Evolutionary conservation across 495 filamentous ascomycete species (phyloP), one percentile per base, ranked within the genome.

Genomic region (Neurospora sp.): DNA sequence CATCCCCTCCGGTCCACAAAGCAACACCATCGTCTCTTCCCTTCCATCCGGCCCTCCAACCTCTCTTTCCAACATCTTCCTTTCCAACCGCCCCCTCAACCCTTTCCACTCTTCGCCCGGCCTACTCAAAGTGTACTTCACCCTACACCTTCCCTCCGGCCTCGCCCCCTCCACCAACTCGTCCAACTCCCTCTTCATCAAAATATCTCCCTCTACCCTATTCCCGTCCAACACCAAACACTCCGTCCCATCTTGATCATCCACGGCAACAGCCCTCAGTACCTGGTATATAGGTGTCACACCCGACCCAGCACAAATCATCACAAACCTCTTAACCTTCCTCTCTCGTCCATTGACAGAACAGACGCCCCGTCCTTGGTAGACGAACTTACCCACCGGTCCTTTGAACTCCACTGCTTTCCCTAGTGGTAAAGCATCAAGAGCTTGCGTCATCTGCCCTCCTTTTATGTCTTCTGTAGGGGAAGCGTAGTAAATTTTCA

Each of bases 231-330:
- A 83, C 0, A 98, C 87, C 11, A 92, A 78, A 77, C 94, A 96
- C 28, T 71, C 72, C 2, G 86, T 84, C 70, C 73, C 62, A 39
- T 84, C 85, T 39, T 74, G 76, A 4, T 73, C 72, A 75, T 92
- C 86, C 37, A 71, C 42, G 34, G 83, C 88, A 2, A 96, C 88
- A 5, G 93, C 93, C 38, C 93, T 85, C 42, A 98, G 84, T 1
- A 98, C 93, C 75, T 97, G 92, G 83, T 91, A 97, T 72, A 98
- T 92, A 1, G 95, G 95, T 48, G 95, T 98, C 77, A 98, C 93
- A 3, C 95, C 95, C 4, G 89, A 92, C 42, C 95, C 95, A 38
- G 88, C 95, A 74, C 92, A 96, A 70, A 98, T 92, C 95, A 98
- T 97, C 75, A 90, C 84, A 81, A 98, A 94, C 34, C 85, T 86